Evolutionary conservation across 495 filamentous ascomycete species (phyloP).

Genomic region (Talaromyces nanjingensis): DNA sequence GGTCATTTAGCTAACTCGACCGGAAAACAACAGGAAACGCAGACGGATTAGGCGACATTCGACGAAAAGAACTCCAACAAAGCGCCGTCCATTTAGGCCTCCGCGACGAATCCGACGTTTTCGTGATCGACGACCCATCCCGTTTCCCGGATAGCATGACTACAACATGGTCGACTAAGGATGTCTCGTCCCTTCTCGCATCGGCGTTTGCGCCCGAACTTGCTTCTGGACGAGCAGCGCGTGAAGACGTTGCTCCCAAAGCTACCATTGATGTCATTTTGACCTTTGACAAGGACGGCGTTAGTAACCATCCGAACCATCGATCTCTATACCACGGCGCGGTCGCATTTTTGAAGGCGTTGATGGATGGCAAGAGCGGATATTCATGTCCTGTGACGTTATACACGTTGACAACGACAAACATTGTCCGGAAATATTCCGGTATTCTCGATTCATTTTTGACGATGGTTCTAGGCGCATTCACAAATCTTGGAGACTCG

Average conservation of each 20-base stretch:
- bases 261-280: conserved; percentile 73
- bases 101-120: conserved; percentile 63
- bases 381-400: conserved; percentile 69
- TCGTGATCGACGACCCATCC: conserved; percentile 67
- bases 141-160: conserved; percentile 86
- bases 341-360: conserved; percentile 53
- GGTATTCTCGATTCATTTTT: conserved; percentile 64
- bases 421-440: conserved; percentile 70
- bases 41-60: conserved; percentile 73
- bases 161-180: conserved; percentile 59
- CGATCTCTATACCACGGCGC: conserved; percentile 80
- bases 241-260: conserved; percentile 31
- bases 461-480: conserved; percentile 46
- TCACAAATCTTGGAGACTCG: conserved; percentile 29
- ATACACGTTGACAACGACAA: conserved; percentile 71
- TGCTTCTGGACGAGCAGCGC: conserved; percentile 12
- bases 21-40: conserved; percentile 56
- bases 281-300: conserved; percentile 76
- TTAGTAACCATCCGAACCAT: conserved; percentile 89
- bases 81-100: conserved; percentile 71
- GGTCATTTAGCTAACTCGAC: neutral
- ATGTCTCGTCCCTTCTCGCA: conserved; percentile 61
- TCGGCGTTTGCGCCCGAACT: conserved; percentile 61
- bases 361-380: conserved; percentile 56
- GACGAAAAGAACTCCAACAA: conserved; percentile 75